Base-by-base conservation (phyloP, 2,329 filamentous ascomycete species). In the Arthrobotrys sinensis region DNA sequence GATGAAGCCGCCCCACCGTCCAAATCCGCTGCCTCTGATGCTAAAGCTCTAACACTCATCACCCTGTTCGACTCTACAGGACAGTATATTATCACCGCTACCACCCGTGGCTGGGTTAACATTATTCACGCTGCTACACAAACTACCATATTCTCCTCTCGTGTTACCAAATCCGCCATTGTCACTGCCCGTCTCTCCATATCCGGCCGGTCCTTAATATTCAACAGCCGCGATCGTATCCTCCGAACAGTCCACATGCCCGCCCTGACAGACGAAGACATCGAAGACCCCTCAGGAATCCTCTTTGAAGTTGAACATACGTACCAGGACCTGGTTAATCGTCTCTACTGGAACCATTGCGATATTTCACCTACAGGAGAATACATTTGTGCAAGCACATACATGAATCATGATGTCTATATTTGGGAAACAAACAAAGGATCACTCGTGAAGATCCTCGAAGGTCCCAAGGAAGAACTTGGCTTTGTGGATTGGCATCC, bases 401-500 rank as follows among this genome's bases (percentile, higher is more conserved):
- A 94, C 84, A 98, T 98, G 87, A 99, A 99, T 83, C 94, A 97
- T 82, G 95, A 99, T 85, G 92, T 99, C 80, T 98, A 98, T 85
- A 94, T 98, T 32, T 98, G 95, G 96, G 96, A 99, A 85, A 90
- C 96, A 68, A 92, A 91, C 70, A 93, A 96, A 82, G 96, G 96
- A 63, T 97, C 93, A 84, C 86, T 99, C 72, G 94, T 97, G 66
- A 96, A 97, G 84, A 99, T 99, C 86, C 88, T 99, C 45, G 96
- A 99, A 84, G 95, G 96, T 0, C 94, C 95, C 0, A 96, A 96
- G 82, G 96, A 99, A 85, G 96, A 99, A 85, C 90, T 98, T 79
- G 95, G 95, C 0, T 92, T 96, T 3, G 94, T 99, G 28, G 96
- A 99, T 67, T 99, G 96, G 96, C 96, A 99, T 83, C 96, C 96